Evolutionary conservation across 352 stramenopile species (phyloP).

Genomic region (Phytophthora constricta): DNA sequence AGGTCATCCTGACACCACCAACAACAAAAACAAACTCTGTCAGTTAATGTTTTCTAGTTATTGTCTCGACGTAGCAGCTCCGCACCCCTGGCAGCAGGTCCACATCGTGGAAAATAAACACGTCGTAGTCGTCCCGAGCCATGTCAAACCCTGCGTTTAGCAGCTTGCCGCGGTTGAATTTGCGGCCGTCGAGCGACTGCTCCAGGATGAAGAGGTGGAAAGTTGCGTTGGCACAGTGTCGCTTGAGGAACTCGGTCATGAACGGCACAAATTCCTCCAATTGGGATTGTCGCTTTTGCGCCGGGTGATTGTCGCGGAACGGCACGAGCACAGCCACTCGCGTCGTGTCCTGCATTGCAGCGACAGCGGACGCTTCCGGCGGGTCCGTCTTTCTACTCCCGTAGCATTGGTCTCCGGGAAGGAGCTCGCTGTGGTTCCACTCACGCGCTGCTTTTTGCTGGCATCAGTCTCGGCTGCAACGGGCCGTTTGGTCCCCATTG

Average conservation of each 20-base stretch:
- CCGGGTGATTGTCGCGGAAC: conserved; percentile 91
- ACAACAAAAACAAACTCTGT: background rate
- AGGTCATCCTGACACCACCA: conserved; percentile 75
- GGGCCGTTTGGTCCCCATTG: conserved; percentile 30
- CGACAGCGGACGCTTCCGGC: conserved; percentile 11
- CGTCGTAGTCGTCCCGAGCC: conserved; percentile 76
- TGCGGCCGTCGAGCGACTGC: conserved; percentile 92
- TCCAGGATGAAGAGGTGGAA: conserved; percentile 96
- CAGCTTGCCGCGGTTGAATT: conserved; percentile 98
- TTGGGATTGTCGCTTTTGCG: conserved; percentile 90
- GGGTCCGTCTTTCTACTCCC: background rate
- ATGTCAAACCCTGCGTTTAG: conserved; percentile 96
- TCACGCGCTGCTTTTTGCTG: conserved; percentile 21
- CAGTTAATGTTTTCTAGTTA: background rate
- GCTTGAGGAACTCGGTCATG: conserved; percentile 88
- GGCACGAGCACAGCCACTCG: conserved; percentile 92
- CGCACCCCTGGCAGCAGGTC: conserved; percentile 89
- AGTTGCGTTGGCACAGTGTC: conserved; percentile 39
- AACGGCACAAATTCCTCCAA: conserved; percentile 91
- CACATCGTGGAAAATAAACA: conserved; percentile 97
- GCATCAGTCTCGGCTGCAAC: conserved; percentile 6
- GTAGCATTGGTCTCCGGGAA: background rate
- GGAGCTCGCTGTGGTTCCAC: background rate
- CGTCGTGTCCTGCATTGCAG: conserved; percentile 25
- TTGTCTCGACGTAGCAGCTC: background rate